These are phyloP conservation scores for Solanum gandarillasii DNA, from an alignment of 257 asterid species.

Conservation along the genomic window DNA sequence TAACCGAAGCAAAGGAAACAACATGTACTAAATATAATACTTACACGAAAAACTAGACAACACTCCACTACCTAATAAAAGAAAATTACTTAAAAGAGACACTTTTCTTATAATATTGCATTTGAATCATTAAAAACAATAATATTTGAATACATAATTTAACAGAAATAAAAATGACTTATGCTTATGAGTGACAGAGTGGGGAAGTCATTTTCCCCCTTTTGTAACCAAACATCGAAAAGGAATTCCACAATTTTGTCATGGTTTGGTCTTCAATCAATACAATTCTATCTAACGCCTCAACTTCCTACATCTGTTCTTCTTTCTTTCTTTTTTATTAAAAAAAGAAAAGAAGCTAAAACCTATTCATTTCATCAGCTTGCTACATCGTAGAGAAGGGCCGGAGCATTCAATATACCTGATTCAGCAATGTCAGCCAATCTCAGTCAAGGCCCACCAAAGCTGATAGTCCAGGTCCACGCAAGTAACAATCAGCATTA, in stretches of 20 bases:
- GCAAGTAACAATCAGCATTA: constrained; percentile 17
- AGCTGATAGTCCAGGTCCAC: constrained; percentile 57
- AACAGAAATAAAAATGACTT: not conserved
- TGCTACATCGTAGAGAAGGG: not conserved
- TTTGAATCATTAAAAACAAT: no score
- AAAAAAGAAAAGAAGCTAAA: not conserved
- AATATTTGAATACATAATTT: not conserved
- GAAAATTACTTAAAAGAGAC: not conserved
- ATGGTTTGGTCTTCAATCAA: not conserved
- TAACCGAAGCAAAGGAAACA: not conserved
- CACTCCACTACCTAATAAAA: not conserved
- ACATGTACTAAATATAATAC: not conserved
- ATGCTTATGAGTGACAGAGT: not conserved
- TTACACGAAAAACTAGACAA: not conserved
- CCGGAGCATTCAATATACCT: not conserved
- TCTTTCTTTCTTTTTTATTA: not conserved
- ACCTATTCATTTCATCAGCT: not conserved
- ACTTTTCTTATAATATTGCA: not conserved
- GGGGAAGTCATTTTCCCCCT: not conserved
- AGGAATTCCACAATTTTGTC: not conserved
- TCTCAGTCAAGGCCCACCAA: constrained; percentile 38
- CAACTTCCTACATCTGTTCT: not conserved
- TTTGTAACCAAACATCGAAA: not conserved
- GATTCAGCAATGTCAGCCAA: constrained; percentile 39
- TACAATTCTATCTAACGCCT: not conserved